phyloP scores from a whole-genome alignment of 129 eudicot species.

The Logfia minima region DNA sequence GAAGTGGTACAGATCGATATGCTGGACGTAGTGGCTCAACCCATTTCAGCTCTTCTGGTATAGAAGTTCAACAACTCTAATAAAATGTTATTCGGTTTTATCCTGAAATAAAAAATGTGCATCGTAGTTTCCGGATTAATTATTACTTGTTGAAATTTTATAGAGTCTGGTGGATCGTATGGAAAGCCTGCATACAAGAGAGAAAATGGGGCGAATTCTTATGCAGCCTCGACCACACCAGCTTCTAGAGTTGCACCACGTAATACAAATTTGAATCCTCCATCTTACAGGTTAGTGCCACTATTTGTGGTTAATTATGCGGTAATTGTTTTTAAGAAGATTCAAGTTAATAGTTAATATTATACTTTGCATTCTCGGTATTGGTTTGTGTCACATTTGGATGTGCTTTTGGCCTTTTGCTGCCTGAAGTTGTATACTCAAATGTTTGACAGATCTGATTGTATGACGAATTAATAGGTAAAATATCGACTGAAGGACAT shows the following conservation, averaged over 20 bases:
- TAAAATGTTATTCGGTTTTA: not conserved
- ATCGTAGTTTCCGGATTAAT: constrained; percentile 1
- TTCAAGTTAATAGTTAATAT: not conserved
- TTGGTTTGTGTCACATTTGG: not conserved
- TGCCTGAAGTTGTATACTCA: not conserved
- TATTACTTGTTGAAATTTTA: constrained; percentile 8
- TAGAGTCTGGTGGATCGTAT: constrained; percentile 57
- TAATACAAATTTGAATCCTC: constrained; percentile 41
- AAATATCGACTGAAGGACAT: not conserved
- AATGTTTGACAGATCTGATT: not conserved
- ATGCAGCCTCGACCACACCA: constrained; percentile 39
- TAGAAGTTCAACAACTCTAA: not conserved
- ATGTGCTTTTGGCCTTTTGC: not conserved
- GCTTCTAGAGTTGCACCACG: constrained; percentile 40
- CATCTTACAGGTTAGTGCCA: constrained; percentile 48
- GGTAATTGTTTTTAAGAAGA: not conserved
- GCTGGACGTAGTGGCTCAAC: constrained; percentile 47
- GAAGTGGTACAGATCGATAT: constrained; percentile 59
- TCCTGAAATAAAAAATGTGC: constrained; percentile 1
- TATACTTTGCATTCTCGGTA: not conserved
- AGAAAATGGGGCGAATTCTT: constrained; percentile 59
- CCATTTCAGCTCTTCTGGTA: constrained; percentile 61
- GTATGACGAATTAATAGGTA: not conserved
- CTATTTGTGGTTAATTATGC: not conserved
- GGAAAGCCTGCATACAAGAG: constrained; percentile 51